Percentiles rank a stretch among this genome's conserved stretches.
phyloP scores from a whole-genome alignment of 1,284 basidiomycete species.

The Amylostereum areolatum region DNA sequence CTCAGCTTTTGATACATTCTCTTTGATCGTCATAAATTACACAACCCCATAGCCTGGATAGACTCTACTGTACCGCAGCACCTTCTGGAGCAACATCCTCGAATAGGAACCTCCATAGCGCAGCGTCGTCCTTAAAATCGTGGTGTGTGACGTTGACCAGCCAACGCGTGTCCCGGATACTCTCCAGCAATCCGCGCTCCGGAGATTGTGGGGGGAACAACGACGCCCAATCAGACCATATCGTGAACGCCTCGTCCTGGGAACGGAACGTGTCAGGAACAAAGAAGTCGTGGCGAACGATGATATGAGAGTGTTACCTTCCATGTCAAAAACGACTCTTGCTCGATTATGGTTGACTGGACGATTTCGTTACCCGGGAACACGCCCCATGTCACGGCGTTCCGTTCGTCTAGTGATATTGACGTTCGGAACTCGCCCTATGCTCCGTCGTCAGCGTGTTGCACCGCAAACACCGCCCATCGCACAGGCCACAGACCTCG shows the following conservation, averaged over 20 bases:
- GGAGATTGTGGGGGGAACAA: constrained; percentile 76
- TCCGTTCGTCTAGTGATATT: constrained; percentile 73
- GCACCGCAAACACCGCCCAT: not conserved
- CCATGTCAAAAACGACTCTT: constrained; percentile 88
- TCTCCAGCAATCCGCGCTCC: constrained; percentile 70
- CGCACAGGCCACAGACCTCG: constrained; percentile 41
- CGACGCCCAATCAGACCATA: constrained; percentile 93
- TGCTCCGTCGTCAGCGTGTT: constrained; percentile 1
- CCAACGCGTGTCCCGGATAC: constrained; percentile 76
- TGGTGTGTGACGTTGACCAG: constrained; percentile 93
- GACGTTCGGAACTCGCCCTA: constrained; percentile 84
- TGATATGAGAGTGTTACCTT: constrained; percentile 46
- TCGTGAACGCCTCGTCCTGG: constrained; percentile 94
- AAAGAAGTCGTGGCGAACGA: no score
- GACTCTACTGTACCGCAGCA: no score
- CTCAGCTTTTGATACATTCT: no score
- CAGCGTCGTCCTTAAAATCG: constrained; percentile 81
- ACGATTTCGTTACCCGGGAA: constrained; percentile 96
- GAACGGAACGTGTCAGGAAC: not conserved
- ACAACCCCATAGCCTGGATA: no score
- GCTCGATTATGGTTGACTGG: constrained; percentile 96
- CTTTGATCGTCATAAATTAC: no score
- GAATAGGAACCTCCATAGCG: constrained; percentile 82
- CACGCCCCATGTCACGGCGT: constrained; percentile 98
- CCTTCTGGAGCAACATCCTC: constrained; percentile 17